Conservation (phyloP, 257 asterid genomes). For the Cruciata laevipes region DNA sequence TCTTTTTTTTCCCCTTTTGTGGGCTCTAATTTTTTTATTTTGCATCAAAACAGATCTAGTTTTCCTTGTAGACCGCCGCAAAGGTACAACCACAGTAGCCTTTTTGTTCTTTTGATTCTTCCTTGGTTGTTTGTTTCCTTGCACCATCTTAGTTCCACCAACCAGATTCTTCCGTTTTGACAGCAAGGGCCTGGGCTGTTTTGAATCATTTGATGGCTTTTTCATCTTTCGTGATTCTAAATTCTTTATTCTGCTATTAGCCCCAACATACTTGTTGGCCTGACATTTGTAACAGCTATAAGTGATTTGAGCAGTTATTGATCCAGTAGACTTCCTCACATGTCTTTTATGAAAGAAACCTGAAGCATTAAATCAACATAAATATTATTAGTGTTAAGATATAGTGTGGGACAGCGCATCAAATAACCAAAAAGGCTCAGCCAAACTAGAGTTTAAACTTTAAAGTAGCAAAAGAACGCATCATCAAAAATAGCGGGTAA, state of each 20-base stretch:
- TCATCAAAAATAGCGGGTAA: background rate
- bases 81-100: slow-evolving; percentile 45
- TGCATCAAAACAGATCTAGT: slow-evolving; percentile 42
- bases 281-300: slow-evolving; percentile 69
- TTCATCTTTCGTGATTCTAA: slow-evolving; percentile 24
- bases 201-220: slow-evolving; percentile 28
- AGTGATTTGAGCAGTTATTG: slow-evolving; percentile 28
- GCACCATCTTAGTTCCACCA: slow-evolving; percentile 30
- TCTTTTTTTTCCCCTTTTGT: slow-evolving; percentile 42
- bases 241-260: slow-evolving; percentile 30
- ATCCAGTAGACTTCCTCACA: slow-evolving; percentile 49
- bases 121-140: slow-evolving; percentile 34
- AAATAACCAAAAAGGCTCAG: background rate
- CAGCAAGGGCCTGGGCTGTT: slow-evolving; percentile 30
- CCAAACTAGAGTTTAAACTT: background rate
- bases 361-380: slow-evolving; percentile 28
- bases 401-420: background rate
- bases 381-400: background rate
- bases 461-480: background rate
- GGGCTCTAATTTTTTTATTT: slow-evolving; percentile 35
- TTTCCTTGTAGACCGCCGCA: slow-evolving; percentile 86
- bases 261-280: slow-evolving; percentile 31
- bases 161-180: slow-evolving; percentile 34
- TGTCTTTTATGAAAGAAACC: slow-evolving; percentile 75
- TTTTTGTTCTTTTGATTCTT: slow-evolving; percentile 34